phyloP scores from a whole-genome alignment of 805 yeast species.

The Ogataea kodamae region DNA sequence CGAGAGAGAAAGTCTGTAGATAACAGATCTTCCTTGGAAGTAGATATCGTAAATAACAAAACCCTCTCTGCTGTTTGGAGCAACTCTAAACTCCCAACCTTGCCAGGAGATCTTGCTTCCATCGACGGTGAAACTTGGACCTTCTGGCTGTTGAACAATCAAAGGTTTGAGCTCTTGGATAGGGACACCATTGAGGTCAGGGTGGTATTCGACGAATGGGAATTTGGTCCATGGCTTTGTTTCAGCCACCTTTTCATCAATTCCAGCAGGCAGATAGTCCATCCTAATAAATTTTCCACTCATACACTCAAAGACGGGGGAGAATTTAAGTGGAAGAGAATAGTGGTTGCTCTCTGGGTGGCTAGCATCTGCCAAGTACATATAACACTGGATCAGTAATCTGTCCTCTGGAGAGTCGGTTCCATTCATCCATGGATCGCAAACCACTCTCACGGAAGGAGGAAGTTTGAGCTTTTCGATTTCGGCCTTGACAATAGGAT shows the following conservation, averaged over 20 bases:
- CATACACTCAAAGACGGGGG: slow-evolving; percentile 67
- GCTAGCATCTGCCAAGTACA: slow-evolving; percentile 64
- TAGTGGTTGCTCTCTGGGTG: slow-evolving; percentile 75
- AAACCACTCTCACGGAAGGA: slow-evolving; percentile 46
- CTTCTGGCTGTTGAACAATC: slow-evolving; percentile 71
- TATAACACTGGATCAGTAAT: slow-evolving; percentile 68
- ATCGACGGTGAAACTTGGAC: slow-evolving; percentile 61
- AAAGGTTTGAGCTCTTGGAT: slow-evolving; percentile 66
- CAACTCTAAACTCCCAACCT: slow-evolving; percentile 77
- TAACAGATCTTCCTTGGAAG: slow-evolving; percentile 72
- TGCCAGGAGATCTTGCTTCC: slow-evolving; percentile 72
- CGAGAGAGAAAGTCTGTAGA: slow-evolving; percentile 68
- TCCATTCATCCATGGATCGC: slow-evolving; percentile 87
- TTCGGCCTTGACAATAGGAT: slow-evolving; percentile 61
- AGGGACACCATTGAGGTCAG: slow-evolving; percentile 58
- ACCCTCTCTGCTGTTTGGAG: slow-evolving; percentile 74
- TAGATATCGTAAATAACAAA: slow-evolving; percentile 66
- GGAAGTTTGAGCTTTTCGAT: slow-evolving; percentile 66
- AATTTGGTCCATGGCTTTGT: slow-evolving; percentile 62
- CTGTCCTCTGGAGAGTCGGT: slow-evolving; percentile 58
- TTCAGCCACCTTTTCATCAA: slow-evolving; percentile 52
- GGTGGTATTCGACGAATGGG: slow-evolving; percentile 66
- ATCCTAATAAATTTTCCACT: slow-evolving; percentile 62
- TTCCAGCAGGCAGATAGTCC: slow-evolving; percentile 71
- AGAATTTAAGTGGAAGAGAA: slow-evolving; percentile 67